phyloP scores from a whole-genome alignment of 1,139 yeast genomes.

The Hanseniaspora uvarum region DNA sequence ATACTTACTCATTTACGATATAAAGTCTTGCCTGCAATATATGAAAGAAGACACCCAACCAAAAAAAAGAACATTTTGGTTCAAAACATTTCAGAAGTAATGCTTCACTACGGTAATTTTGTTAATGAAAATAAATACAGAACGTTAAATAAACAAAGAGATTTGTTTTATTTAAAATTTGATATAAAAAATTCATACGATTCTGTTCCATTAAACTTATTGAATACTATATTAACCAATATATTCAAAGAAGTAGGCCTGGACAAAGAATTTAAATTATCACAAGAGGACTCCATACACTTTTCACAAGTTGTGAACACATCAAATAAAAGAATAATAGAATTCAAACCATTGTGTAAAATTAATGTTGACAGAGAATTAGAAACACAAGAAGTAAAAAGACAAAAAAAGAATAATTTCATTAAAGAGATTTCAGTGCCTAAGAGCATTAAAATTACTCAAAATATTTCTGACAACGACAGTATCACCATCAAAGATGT shows the following conservation, averaged over 20 bases:
- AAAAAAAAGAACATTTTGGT: not conserved
- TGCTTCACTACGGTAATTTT: slow-evolving; percentile 30
- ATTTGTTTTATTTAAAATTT: slow-evolving; percentile 51
- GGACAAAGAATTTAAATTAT: slow-evolving; percentile 25
- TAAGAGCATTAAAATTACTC: slow-evolving; percentile 7
- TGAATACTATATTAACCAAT: slow-evolving; percentile 30
- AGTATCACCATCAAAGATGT: slow-evolving; percentile 30
- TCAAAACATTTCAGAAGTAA: slow-evolving; percentile 25
- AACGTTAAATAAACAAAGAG: slow-evolving; percentile 27
- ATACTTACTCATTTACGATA: slow-evolving; percentile 9
- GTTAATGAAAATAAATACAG: slow-evolving; percentile 22
- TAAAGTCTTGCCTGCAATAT: slow-evolving; percentile 22
- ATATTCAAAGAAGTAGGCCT: slow-evolving; percentile 21
- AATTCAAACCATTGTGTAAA: slow-evolving; percentile 22
- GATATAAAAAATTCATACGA: slow-evolving; percentile 79
- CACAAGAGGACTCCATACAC: slow-evolving; percentile 17
- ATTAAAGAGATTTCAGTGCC: not conserved
- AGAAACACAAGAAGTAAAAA: not conserved
- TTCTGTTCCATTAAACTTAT: slow-evolving; percentile 46
- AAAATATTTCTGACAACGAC: not conserved
- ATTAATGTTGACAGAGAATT: not conserved
- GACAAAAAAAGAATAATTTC: not conserved
- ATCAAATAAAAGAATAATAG: slow-evolving; percentile 20
- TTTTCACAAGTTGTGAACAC: slow-evolving; percentile 22
- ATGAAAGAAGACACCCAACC: slow-evolving; percentile 19